A percentile compares a stretch with the other conserved stretches of the same genome.
phyloP scores from a whole-genome alignment of 306 rosid species.

The Dryas octopetala region DNA sequence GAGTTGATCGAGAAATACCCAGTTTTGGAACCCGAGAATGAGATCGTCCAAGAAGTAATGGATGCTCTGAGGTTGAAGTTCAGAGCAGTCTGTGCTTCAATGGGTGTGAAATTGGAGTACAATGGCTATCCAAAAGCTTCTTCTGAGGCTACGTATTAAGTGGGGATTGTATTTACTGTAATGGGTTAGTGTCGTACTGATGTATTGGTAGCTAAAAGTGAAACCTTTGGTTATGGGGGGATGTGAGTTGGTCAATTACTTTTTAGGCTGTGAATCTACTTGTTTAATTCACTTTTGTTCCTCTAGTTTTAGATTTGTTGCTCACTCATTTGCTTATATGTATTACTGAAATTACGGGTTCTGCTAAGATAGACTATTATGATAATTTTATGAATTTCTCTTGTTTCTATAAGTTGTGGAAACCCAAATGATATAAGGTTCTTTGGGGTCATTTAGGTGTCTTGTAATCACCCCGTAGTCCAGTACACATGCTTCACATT shows the following conservation, averaged over 20 bases:
- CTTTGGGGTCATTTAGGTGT: neutral
- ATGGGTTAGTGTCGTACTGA: neutral
- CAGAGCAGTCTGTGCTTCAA: constrained; percentile 55
- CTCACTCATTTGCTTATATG: neutral
- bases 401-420: neutral
- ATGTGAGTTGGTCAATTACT: neutral
- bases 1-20: constrained; percentile 63
- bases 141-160: constrained; percentile 48
- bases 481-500: neutral
- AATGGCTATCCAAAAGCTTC: constrained; percentile 53
- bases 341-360: too few species aligned
- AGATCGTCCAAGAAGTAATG: constrained; percentile 60
- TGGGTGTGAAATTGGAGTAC: constrained; percentile 69
- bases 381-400: neutral
- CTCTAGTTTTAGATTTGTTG: neutral
- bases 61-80: constrained; percentile 70
- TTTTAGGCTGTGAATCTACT: neutral
- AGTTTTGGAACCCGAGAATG: constrained; percentile 63
- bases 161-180: neutral
- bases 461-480: neutral
- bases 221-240: neutral
- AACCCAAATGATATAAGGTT: neutral
- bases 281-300: neutral
- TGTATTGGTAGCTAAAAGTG: neutral
- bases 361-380: neutral